Evolutionary conservation across 345 rosid species (phyloP).

Genomic region (Corchorus olitorius): DNA sequence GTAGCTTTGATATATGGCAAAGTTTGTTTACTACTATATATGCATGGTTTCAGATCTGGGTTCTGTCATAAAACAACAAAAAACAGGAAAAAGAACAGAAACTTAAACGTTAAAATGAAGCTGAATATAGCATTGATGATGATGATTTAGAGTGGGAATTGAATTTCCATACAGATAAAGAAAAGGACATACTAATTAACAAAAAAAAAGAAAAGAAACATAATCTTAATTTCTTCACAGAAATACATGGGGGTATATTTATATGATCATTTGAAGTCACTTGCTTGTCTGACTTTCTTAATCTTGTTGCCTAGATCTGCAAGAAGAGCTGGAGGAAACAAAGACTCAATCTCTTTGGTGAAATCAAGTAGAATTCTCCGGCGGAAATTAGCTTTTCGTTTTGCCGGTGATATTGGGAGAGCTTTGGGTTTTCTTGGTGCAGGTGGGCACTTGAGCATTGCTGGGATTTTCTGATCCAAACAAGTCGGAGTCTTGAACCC

Average conservation of each 20-base stretch:
- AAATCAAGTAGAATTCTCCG: constrained; percentile 54
- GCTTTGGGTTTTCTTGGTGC: constrained; percentile 76
- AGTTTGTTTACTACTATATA: background rate
- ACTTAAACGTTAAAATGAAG: constrained; percentile 3
- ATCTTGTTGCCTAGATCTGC: constrained; percentile 58
- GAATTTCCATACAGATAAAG: background rate
- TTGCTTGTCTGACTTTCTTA: constrained; percentile 54
- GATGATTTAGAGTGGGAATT: background rate
- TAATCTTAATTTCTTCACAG: background rate
- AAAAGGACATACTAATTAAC: background rate
- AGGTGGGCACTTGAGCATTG: constrained; percentile 48
- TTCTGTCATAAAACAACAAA: background rate
- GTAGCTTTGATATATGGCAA: background rate
- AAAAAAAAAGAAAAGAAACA: background rate
- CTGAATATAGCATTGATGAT: constrained; percentile 1
- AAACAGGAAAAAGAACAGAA: background rate
- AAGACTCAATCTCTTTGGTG: constrained; percentile 64
- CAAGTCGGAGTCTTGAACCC: constrained; percentile 74
- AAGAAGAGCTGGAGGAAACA: constrained; percentile 53
- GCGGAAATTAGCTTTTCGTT: constrained; percentile 30
- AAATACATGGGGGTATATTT: background rate
- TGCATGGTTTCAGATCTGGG: constrained; percentile 11
- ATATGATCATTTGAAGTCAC: constrained; percentile 10
- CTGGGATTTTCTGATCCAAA: constrained; percentile 42
- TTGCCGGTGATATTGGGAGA: constrained; percentile 28